Evolutionary conservation across 441 rosid species (phyloP).

Genomic region (Melastoma candidum): DNA sequence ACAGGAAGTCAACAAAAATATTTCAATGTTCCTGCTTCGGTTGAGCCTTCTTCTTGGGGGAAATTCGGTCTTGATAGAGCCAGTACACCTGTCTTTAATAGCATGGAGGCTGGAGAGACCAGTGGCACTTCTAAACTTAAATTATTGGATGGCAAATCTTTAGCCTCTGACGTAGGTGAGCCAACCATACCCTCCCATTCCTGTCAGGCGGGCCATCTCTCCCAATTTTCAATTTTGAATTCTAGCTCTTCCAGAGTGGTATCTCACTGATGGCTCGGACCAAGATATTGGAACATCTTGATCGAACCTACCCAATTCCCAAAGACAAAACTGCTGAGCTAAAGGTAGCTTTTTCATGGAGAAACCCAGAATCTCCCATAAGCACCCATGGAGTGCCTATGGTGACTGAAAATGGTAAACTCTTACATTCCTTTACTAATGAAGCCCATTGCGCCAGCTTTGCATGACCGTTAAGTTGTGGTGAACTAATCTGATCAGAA

Average conservation of each 20-base stretch:
- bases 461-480: no score
- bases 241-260: no score
- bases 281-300: slow-evolving; percentile 72
- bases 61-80: slow-evolving; percentile 20
- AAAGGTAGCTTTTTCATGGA: slow-evolving; percentile 55
- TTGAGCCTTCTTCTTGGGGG: slow-evolving; percentile 26
- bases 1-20: slow-evolving; percentile 31
- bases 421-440: slow-evolving; percentile 20
- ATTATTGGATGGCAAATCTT: slow-evolving; percentile 23
- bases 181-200: slow-evolving; percentile 60
- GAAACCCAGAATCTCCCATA: slow-evolving; percentile 27
- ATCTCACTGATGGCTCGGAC: slow-evolving; percentile 25
- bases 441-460: no score
- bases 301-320: slow-evolving; percentile 57
- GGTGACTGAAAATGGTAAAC: slow-evolving; percentile 19
- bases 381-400: slow-evolving; percentile 14
- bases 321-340: slow-evolving; percentile 62
- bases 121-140: slow-evolving; percentile 27
- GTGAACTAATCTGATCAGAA: slow-evolving; percentile 8
- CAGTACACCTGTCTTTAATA: slow-evolving; percentile 26
- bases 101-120: slow-evolving; percentile 34
- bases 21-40: slow-evolving; percentile 28
- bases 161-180: slow-evolving; percentile 30
- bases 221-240: no score
- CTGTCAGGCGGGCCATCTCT: slow-evolving; percentile 27